Evolutionary conservation across 495 filamentous ascomycete genomes (phyloP), one percentile per base, ranked within the genome.

Genomic region (Aspergillus wentii): DNA sequence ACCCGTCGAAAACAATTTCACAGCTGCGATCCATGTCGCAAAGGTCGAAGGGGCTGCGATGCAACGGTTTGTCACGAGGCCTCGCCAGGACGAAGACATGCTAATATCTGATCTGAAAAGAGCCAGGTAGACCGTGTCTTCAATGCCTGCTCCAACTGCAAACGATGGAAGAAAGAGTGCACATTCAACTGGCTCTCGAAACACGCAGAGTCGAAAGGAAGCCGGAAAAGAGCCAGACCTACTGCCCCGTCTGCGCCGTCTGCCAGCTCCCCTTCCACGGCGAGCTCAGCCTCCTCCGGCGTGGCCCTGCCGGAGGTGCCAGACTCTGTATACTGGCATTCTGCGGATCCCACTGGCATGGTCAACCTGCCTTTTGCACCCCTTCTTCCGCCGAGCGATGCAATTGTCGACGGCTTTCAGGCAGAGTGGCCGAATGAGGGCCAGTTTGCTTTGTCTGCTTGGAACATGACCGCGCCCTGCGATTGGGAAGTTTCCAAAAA

Each of bases 1-100:
- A n/a, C n/a, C n/a, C n/a, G n/a, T n/a, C n/a, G n/a, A n/a, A n/a
- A n/a, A n/a, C n/a, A n/a, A n/a, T n/a, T n/a, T n/a, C 57, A 57
- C 30, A 65, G 61, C 34, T 71, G 67, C 36, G 67, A 71, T 34
- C 66, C 59, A 40, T 71, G 67, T 34, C 47, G 67, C 17, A 69
- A 66, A 35, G 62, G 62, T n/a, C 68, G 67, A 41, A 49, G 59
- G 35, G 62, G 57, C 17, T 71, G 67, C 38, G 62, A 71, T 43
- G 66, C 47, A 40, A 46, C 46, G 40, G 46, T 57, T 30, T 20
- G 43, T 46, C 5, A 35, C n/a, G n/a, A n/a, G n/a, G n/a, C n/a
- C n/a, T n/a, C n/a, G 31, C 25, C 5, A 21, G 5, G 14, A 18
- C 11, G 10, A 6, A 31, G 16, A 25, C 8, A 23, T 17, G 28